These are phyloP conservation scores for Boletellus sp. DNA, from an alignment of 768 basidiomycete species.

Conservation along the genomic window DNA sequence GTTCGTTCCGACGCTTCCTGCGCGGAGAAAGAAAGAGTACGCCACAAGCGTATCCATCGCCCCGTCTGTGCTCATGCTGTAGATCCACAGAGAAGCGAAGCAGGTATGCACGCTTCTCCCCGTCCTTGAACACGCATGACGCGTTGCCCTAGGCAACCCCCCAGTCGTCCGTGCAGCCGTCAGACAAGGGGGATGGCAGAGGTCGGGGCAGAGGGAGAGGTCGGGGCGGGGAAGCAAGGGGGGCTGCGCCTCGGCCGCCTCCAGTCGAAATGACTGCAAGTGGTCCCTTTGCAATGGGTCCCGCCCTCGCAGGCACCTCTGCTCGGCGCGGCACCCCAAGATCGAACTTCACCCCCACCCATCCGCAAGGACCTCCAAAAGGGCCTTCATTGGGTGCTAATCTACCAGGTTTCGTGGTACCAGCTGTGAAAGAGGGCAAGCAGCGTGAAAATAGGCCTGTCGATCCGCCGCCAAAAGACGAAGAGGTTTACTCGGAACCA, in stretches of 20 bases:
- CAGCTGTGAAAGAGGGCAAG: conserved; percentile 47
- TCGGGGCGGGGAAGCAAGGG: conserved; percentile 52
- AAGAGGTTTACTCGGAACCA: conserved; percentile 78
- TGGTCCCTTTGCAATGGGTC: conserved; percentile 86
- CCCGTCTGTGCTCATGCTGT: conserved; percentile 10
- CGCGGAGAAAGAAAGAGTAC: conserved; percentile 78
- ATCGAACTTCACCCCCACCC: conserved; percentile 52
- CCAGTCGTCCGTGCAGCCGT: conserved; percentile 31
- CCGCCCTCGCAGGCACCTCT: conserved; percentile 59
- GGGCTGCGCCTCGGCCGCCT: conserved; percentile 42
- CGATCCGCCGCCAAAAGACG: conserved; percentile 41
- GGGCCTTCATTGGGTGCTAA: conserved; percentile 43
- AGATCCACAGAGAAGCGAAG: conserved; percentile 55
- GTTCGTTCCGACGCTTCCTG: conserved; percentile 73
- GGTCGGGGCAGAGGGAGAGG: conserved; percentile 50
- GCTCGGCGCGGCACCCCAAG: conserved; percentile 48
- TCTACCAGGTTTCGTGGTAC: conserved; percentile 48
- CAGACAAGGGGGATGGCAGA: conserved; percentile 42
- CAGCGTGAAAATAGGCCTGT: conserved; percentile 24
- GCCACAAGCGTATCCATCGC: conserved; percentile 29
- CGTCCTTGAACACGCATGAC: conserved; percentile 1
- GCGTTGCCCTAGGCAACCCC: conserved; percentile 44
- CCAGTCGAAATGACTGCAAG: conserved; percentile 76
- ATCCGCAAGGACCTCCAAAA: conserved; percentile 38
- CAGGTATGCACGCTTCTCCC: conserved; percentile 40